Evolutionary conservation across 768 basidiomycete genomes (phyloP).

Genomic region (Boletus rex-veris): DNA sequence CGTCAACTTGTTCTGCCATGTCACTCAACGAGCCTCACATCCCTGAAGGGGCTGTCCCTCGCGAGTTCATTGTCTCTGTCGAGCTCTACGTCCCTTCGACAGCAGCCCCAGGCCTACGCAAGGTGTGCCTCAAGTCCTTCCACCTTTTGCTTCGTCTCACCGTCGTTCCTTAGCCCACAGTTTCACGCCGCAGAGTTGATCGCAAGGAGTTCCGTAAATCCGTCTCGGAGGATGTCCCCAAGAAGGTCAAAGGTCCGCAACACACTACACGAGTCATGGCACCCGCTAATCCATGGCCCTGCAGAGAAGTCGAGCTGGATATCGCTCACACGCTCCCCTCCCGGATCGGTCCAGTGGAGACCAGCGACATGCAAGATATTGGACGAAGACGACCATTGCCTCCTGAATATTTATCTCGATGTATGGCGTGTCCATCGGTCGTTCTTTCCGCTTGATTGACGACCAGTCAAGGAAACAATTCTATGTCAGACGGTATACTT

Average conservation of each 20-base stretch:
- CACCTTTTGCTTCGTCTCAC: constrained; percentile 6
- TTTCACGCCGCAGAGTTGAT: constrained; percentile 52
- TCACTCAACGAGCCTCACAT: constrained; percentile 5
- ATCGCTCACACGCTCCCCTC: constrained; percentile 48
- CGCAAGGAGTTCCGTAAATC: constrained; percentile 41
- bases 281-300: constrained; percentile 1
- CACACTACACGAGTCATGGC: neutral
- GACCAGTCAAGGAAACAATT: constrained; percentile 54
- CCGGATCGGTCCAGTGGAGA: constrained; percentile 64
- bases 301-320: constrained; percentile 76
- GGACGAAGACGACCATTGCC: constrained; percentile 64
- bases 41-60: constrained; percentile 13
- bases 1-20: constrained; percentile 7
- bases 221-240: constrained; percentile 40
- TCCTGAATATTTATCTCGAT: constrained; percentile 72
- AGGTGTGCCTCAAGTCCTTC: constrained; percentile 40
- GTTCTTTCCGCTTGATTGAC: constrained; percentile 9
- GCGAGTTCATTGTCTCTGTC: constrained; percentile 58
- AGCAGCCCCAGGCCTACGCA: constrained; percentile 49
- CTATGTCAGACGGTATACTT: constrained; percentile 72
- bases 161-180: constrained; percentile 36
- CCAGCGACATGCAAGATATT: constrained; percentile 65
- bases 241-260: constrained; percentile 58
- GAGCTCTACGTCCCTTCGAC: constrained; percentile 60
- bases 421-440: constrained; percentile 38